Conservation (phyloP, 169 alveolate genomes). For the Cardiosporidium cionae region DNA sequence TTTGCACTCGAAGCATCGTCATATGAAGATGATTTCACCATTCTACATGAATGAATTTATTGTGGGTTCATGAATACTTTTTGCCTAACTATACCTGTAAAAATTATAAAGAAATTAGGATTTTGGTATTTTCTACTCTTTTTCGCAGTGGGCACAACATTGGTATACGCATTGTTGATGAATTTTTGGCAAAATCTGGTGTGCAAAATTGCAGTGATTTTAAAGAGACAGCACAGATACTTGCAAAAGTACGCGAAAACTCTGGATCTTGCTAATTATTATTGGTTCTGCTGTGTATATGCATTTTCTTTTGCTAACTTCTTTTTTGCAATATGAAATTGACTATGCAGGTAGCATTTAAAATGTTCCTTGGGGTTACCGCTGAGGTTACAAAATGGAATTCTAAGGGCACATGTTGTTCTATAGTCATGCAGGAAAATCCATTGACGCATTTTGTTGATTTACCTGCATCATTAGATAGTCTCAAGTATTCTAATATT, state of each 20-base stretch:
- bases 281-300: too few relatives aligned
- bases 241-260: slow-evolving; percentile 46
- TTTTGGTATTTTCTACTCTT: too few relatives aligned
- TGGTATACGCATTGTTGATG: slow-evolving; percentile 81
- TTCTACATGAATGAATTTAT: too few relatives aligned
- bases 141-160: slow-evolving; percentile 74
- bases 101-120: too few relatives aligned
- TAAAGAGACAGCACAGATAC: slow-evolving; percentile 43
- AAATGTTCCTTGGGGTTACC: slow-evolving; percentile 70
- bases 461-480: slow-evolving; percentile 60
- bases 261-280: too few relatives aligned
- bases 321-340: too few relatives aligned
- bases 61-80: too few relatives aligned
- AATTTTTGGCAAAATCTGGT: slow-evolving; percentile 77
- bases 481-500: slow-evolving; percentile 60
- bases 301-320: too few relatives aligned
- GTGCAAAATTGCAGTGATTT: slow-evolving; percentile 53
- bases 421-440: slow-evolving; percentile 54
- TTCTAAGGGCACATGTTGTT: slow-evolving; percentile 55
- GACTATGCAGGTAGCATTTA: slow-evolving; percentile 65
- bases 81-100: too few relatives aligned
- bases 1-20: too few relatives aligned
- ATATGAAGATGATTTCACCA: too few relatives aligned
- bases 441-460: slow-evolving; percentile 79
- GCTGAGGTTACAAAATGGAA: slow-evolving; percentile 65